Conservation (phyloP, 2,329 filamentous ascomycete species). For the Byssochlamys sp. region DNA sequence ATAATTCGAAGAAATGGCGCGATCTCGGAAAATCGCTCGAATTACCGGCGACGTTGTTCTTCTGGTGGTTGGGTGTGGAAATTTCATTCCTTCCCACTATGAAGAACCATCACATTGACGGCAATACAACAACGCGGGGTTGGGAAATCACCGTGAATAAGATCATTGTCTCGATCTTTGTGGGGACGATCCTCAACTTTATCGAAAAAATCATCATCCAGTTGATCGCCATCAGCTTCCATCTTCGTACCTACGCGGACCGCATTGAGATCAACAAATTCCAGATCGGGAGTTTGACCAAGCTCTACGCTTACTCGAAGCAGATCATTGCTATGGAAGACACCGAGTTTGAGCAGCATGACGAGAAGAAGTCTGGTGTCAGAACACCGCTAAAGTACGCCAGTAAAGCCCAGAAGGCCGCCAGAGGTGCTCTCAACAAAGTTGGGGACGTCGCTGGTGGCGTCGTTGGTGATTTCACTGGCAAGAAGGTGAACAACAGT, state of each 20-base stretch:
- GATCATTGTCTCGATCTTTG: constrained; percentile 74
- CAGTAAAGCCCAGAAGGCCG: constrained; percentile 60
- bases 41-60: constrained; percentile 72
- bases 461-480: constrained; percentile 85
- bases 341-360: constrained; percentile 61
- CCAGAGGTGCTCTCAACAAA: constrained; percentile 64
- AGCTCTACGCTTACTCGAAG: constrained; percentile 57
- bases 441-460: constrained; percentile 77
- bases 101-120: constrained; percentile 52
- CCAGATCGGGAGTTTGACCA: constrained; percentile 61
- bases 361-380: constrained; percentile 46
- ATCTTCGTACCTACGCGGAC: constrained; percentile 79
- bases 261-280: constrained; percentile 89
- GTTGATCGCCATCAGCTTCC: constrained; percentile 87
- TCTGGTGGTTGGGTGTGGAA: constrained; percentile 83
- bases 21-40: constrained; percentile 80
- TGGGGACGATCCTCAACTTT: constrained; percentile 69
- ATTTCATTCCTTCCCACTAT: constrained; percentile 79
- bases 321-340: constrained; percentile 59
- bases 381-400: constrained; percentile 67
- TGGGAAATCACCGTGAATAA: constrained; percentile 80
- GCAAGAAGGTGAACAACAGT: constrained; percentile 56
- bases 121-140: constrained; percentile 41
- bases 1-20: constrained; percentile 84
- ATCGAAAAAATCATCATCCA: constrained; percentile 89